Percentiles rank a stretch among this genome's conserved stretches.
Conservation (phyloP, 2,329 filamentous ascomycete genomes). For the Ophiostoma himal-ulmi region DNA sequence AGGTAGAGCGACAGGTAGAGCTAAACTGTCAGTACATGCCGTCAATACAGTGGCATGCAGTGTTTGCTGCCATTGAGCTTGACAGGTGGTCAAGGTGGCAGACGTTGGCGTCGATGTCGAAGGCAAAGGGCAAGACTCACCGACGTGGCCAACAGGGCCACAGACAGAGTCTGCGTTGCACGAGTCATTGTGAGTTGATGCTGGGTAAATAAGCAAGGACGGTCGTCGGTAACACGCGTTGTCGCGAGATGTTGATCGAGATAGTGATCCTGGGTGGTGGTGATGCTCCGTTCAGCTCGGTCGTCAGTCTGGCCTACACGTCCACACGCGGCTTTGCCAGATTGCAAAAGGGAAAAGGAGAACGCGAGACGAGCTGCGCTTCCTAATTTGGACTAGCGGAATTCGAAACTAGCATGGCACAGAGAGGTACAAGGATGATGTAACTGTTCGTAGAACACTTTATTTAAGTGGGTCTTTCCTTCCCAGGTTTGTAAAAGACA, state of each 20-base stretch:
- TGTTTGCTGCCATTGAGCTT: background rate
- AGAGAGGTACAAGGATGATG: background rate
- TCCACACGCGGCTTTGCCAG: conserved; percentile 11
- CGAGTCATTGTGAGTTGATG: conserved; percentile 67
- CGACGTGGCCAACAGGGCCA: conserved; percentile 79
- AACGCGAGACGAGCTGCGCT: conserved; percentile 10
- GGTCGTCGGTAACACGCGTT: background rate
- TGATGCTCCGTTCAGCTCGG: conserved; percentile 1
- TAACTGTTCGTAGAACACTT: background rate
- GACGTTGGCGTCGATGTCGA: background rate
- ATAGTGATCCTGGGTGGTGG: background rate
- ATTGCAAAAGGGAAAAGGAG: conserved; percentile 10
- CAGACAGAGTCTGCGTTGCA: conserved; percentile 84
- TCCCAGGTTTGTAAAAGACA: background rate
- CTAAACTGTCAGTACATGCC: conserved; percentile 43
- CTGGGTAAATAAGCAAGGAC: background rate
- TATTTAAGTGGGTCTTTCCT: background rate
- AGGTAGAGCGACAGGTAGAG: conserved; percentile 84
- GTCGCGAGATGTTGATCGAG: background rate
- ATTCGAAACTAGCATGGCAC: background rate
- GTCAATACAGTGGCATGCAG: background rate
- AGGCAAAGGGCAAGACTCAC: conserved; percentile 47
- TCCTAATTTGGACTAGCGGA: background rate
- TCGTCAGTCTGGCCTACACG: background rate
- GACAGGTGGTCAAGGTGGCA: background rate